Base-by-base conservation (phyloP, 495 filamentous ascomycete genomes). In the Halenospora varia region DNA sequence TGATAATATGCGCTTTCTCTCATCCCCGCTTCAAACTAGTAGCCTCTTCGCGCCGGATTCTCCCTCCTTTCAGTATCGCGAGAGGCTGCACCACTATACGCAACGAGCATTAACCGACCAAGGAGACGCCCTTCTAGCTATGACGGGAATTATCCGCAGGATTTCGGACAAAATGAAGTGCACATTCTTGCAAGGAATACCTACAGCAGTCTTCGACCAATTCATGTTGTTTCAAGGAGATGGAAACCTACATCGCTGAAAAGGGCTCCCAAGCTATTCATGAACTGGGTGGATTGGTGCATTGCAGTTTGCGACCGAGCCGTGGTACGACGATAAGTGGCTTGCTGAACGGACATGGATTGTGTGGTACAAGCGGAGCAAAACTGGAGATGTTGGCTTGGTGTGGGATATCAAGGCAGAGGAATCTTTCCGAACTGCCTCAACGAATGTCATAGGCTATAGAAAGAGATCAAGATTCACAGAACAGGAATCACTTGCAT, bases 221-320 rank as follows among this genome's bases (percentile, higher is more conserved):
- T 35, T 13, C 29, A 6, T 13, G 29, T 35, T 13, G 29, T 35
- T 35, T 35, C n/a, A n/a, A n/a, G n/a, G n/a, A n/a, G 4, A 20
- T 19, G 9, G 6, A 10, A 8, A 18, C 18, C 48, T 62, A 2
- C 56, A 45, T n/a, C 61, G 61, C 2, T 42, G 61, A 11, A 13
- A 18, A n/a, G 61, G 61, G 2, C 52, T 63, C 39, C 56, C 61
- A 40, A 63, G 56, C 46, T 63, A 60, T 18, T 63, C 61, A 2
- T 63, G 61, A 56, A 40, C 56, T 13, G 61, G 61, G 13, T 63
- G 61, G 61, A 35, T 10, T 2, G 61, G 42, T 45, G 42, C 18
- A n/a, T n/a, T n/a, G n/a, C 6, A 17, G n/a, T 15, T 15, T 20
- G 8, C 3, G 56, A 10, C 15, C 49, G 10, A 20, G 6, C 2